Evolutionary conservation across 225 moss, liverwort and hornwort genomes (phyloP).

Genomic region (Bryum argenteum): DNA sequence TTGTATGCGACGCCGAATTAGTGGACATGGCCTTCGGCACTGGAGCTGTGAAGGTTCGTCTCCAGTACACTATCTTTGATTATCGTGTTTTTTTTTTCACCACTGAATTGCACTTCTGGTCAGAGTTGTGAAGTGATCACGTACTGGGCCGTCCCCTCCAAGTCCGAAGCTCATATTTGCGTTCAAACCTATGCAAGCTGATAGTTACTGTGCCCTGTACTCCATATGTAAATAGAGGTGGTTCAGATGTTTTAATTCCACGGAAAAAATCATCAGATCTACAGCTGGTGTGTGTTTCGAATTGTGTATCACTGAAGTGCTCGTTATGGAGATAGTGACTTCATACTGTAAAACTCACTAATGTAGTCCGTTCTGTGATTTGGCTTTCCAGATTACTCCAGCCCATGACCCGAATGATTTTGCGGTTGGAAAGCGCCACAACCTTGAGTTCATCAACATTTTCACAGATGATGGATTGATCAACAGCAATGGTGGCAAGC

Average conservation of each 20-base stretch:
- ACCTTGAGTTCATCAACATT: slow-evolving; percentile 86
- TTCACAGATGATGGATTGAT: slow-evolving; percentile 89
- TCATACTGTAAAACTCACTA: neutral
- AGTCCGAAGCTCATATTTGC: neutral
- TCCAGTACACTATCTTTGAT: slow-evolving; percentile 1
- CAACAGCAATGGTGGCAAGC: slow-evolving; percentile 82
- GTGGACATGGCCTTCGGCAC: slow-evolving; percentile 95
- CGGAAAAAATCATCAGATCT: neutral
- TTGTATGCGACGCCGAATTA: slow-evolving; percentile 69
- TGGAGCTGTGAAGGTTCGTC: slow-evolving; percentile 91
- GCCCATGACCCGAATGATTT: slow-evolving; percentile 96
- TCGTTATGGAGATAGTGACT: neutral
- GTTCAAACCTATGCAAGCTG: slow-evolving; percentile 4
- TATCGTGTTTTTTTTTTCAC: neutral
- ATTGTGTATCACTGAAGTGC: neutral
- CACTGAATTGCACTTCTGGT: slow-evolving; percentile 5
- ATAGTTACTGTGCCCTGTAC: slow-evolving; percentile 6
- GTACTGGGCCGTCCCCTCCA: neutral
- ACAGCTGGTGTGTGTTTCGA: neutral
- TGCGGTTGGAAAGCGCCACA: slow-evolving; percentile 78
- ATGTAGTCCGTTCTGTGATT: slow-evolving; percentile 12
- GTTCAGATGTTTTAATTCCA: neutral
- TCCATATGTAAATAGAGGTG: neutral
- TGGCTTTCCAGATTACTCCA: slow-evolving; percentile 78
- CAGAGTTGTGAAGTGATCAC: neutral